Evolutionary conservation across 192 early-diverging fungal genomes (phyloP).

Genomic region (Mycoemilia scoparia): DNA sequence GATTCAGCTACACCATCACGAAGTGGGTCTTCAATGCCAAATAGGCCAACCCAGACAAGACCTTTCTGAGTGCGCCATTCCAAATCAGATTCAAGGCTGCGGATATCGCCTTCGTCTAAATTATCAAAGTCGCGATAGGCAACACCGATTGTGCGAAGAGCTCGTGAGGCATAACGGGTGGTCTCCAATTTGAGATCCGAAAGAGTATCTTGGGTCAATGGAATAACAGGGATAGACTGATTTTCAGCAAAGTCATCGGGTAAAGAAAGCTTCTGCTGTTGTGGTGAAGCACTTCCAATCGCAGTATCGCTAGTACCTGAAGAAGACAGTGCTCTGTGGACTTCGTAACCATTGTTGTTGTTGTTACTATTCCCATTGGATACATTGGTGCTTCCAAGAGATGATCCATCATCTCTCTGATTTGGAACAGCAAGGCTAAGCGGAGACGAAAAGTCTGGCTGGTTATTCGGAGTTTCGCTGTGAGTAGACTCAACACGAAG

Average conservation of each 20-base stretch:
- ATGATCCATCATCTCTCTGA: no score
- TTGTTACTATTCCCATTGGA: no score
- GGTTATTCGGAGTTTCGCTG: no score
- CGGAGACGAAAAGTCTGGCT: no score
- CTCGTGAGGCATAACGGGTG: conserved; percentile 33
- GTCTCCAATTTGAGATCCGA: conserved; percentile 20
- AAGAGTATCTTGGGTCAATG: conserved; percentile 26
- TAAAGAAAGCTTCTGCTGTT: no score
- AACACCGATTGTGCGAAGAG: conserved; percentile 79
- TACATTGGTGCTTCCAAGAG: no score
- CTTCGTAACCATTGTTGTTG: no score
- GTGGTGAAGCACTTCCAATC: no score
- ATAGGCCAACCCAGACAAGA: conserved; percentile 65
- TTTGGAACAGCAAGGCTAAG: no score
- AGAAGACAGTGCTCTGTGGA: no score
- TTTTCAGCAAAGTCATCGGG: conserved; percentile 26
- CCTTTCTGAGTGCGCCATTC: conserved; percentile 32
- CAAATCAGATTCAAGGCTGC: conserved; percentile 16
- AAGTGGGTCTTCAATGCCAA: conserved; percentile 95
- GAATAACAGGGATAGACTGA: conserved; percentile 23
- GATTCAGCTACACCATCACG: conserved; percentile 87
- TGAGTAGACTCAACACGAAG: no score
- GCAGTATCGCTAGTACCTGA: no score
- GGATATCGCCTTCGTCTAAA: conserved; percentile 29
- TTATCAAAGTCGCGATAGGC: conserved; percentile 68